Percentiles rank a stretch among this genome's conserved stretches.
These are phyloP conservation scores for Lactarius trivialis DNA, from an alignment of 768 basidiomycete genomes.

Conservation along the genomic window DNA sequence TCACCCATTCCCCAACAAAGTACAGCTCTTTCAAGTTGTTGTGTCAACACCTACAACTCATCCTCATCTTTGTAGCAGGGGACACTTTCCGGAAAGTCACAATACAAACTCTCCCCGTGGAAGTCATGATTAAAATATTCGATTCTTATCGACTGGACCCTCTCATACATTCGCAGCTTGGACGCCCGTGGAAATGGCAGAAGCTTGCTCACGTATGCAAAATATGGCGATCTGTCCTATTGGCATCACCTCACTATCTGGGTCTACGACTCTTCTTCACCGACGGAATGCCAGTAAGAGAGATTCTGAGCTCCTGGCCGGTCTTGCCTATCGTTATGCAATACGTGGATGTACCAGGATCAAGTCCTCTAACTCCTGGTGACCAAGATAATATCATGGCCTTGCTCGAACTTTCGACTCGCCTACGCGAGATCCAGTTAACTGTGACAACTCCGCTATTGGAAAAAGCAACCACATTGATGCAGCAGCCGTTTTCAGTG, in stretches of 20 bases:
- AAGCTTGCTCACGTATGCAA: neutral
- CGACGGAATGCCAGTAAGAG: neutral
- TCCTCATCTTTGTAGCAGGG: neutral
- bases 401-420: neutral
- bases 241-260: neutral
- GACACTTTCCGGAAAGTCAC: neutral
- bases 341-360: neutral
- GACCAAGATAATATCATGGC: neutral
- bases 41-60: neutral
- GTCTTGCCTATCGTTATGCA: slow-evolving; percentile 3
- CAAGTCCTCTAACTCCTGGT: neutral
- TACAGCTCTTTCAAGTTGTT: neutral
- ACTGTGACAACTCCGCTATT: neutral
- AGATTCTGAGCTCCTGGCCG: slow-evolving; percentile 5
- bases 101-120: neutral
- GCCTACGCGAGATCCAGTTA: neutral
- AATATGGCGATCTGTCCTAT: neutral
- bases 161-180: neutral
- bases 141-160: neutral
- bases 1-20: neutral
- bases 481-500: neutral
- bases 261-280: slow-evolving; percentile 3
- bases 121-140: neutral
- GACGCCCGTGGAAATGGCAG: slow-evolving; percentile 9
- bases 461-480: neutral